A percentile compares a stretch with the other conserved stretches of the same genome.
phyloP scores from a whole-genome alignment of 2,329 filamentous ascomycete genomes.

The Colletotrichum sp. region DNA sequence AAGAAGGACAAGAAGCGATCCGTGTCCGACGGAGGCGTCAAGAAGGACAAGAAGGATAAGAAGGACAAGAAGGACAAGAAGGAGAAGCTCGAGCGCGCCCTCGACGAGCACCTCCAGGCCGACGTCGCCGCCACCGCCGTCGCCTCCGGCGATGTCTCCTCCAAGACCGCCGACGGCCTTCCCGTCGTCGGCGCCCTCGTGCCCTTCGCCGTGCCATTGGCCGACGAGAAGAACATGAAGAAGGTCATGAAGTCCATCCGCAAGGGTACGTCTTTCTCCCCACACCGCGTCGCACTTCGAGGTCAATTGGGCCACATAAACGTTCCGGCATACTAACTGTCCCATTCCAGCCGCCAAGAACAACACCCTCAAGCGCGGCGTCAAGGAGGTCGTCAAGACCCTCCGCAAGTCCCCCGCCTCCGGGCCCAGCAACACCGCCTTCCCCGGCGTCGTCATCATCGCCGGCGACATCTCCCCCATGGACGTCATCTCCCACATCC shows the following conservation, averaged over 20 bases:
- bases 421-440: slow-evolving; percentile 65
- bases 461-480: slow-evolving; percentile 97
- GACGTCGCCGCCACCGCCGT: slow-evolving; percentile 50
- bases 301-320: neutral
- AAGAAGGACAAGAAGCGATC: slow-evolving; percentile 36
- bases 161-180: slow-evolving; percentile 41
- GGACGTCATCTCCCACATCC: slow-evolving; percentile 98
- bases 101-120: slow-evolving; percentile 70
- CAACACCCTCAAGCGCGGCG: slow-evolving; percentile 94
- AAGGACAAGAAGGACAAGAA: slow-evolving; percentile 65
- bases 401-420: slow-evolving; percentile 87
- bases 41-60: slow-evolving; percentile 60
- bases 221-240: slow-evolving; percentile 77
- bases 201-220: slow-evolving; percentile 82
- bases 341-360: slow-evolving; percentile 79
- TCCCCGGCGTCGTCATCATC: slow-evolving; percentile 84
- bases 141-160: slow-evolving; percentile 48
- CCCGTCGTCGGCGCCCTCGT: slow-evolving; percentile 68
- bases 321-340: neutral
- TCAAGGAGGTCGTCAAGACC: slow-evolving; percentile 98
- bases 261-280: slow-evolving; percentile 50
- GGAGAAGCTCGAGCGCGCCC: slow-evolving; percentile 67
- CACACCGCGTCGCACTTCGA: neutral
- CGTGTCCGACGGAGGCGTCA: slow-evolving; percentile 25
- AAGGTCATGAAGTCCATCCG: slow-evolving; percentile 63